Conservation (phyloP, 78 protist species). For the Dictyostelium capitatum region DNA sequence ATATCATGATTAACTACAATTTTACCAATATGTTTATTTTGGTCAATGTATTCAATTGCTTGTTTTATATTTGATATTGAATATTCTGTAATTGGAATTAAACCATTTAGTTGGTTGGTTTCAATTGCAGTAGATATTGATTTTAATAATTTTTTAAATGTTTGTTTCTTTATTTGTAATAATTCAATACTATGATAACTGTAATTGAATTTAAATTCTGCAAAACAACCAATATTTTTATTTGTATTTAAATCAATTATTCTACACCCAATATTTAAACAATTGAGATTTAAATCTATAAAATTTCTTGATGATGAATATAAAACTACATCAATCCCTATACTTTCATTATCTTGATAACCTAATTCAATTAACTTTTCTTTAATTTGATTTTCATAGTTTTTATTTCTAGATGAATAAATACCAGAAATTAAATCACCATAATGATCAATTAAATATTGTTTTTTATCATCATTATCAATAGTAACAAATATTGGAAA, state of each 20-base stretch:
- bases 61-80: background rate
- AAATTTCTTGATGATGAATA: conserved; percentile 29
- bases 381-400: conserved; percentile 26
- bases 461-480: conserved; percentile 25
- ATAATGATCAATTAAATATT: conserved; percentile 1
- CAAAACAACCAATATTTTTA: background rate
- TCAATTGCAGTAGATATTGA: background rate
- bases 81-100: conserved; percentile 13
- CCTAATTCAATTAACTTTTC: background rate
- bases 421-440: conserved; percentile 59
- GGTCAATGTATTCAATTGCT: conserved; percentile 21
- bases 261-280: conserved; percentile 34
- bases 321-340: conserved; percentile 80
- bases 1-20: conserved; percentile 13
- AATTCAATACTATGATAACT: background rate
- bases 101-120: background rate
- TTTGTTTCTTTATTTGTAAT: background rate
- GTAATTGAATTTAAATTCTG: background rate
- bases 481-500: background rate
- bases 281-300: background rate
- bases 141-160: background rate
- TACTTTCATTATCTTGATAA: background rate
- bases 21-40: conserved; percentile 48
- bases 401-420: background rate
- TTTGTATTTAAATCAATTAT: conserved; percentile 26